These are phyloP conservation scores for Pelargonium fulgidum DNA, from an alignment of 441 rosid genomes.

Conservation along the genomic window DNA sequence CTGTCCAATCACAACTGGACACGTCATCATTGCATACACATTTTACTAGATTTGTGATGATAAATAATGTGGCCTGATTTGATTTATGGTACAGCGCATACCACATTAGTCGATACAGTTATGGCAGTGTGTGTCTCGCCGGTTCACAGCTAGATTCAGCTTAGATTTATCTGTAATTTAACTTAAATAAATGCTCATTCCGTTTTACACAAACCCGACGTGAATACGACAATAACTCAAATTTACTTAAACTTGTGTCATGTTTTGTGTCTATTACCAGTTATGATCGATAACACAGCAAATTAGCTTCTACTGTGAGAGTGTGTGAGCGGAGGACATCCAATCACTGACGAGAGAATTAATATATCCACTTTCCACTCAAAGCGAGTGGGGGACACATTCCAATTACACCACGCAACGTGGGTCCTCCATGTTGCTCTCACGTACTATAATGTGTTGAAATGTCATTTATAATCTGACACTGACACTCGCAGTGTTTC, in stretches of 20 bases:
- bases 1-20: not conserved
- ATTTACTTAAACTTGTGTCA: too few species aligned
- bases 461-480: slow-evolving; percentile 19
- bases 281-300: slow-evolving; percentile 6
- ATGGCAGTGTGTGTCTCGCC: slow-evolving; percentile 2
- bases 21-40: not conserved
- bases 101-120: not conserved
- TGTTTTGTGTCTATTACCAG: too few species aligned
- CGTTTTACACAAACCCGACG: too few species aligned
- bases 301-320: slow-evolving; percentile 11
- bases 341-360: slow-evolving; percentile 32
- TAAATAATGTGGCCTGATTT: not conserved
- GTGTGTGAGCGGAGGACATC: slow-evolving; percentile 28
- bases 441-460: slow-evolving; percentile 18
- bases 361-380: slow-evolving; percentile 22
- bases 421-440: slow-evolving; percentile 16
- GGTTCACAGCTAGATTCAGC: slow-evolving; percentile 20
- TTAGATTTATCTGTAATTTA: slow-evolving; percentile 15
- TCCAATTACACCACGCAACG: slow-evolving; percentile 22
- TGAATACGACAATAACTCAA: too few species aligned
- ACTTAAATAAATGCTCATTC: too few species aligned
- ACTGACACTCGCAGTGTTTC: slow-evolving; percentile 1
- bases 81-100: slow-evolving; percentile 15
- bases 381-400: slow-evolving; percentile 12
- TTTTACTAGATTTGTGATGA: not conserved